Base-by-base conservation (phyloP, 371 early-diverging fungal genomes). In the Mucor sp. region DNA sequence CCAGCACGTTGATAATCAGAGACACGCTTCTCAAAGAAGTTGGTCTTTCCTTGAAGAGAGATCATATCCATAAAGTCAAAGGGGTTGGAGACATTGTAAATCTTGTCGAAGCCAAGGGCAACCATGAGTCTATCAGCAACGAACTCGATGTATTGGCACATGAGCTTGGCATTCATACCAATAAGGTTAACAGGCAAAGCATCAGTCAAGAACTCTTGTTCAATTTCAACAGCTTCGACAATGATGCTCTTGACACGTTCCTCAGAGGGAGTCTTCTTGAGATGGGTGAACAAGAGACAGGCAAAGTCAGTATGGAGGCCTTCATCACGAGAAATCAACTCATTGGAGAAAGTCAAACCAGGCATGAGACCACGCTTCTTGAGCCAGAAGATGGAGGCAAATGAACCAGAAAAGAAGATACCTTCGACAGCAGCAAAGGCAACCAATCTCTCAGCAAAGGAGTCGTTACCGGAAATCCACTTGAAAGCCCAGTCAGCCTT, bases 21-120 rank as follows among this genome's bases (percentile, higher is more conserved):
- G 28, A 99, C 99, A 70, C 92, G 92, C 89, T 99, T 99, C 83
- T 99, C 99, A 72, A 99, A 99, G 85, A 99, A 99, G 88, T 99
- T 99, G 60, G 99, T 98, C 87, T 99, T 99, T 74, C 99, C 99
- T 82, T 97, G 97, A 66, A 99, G 84, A 19, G 97, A 97, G 79
- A 99, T 99, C 85, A 99, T 80, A 76, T 99, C 99, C 99, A 99
- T 99, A 76, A 99, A 99, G 79, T 99, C 99, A 71, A 99, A 99
- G 44, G 99, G 99, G 77, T 99, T 99, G 74, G 90, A 84, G 4
- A 85, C 89, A 48, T 94, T 89, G 88, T 95, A 99, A 67, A 88
- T 76, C 85, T 99, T 99, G 56, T 82, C 74, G 68, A 89, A 88
- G 30, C 96, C 97, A n/a, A 99, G 87, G n/a, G 94, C 90, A 17